Base-by-base conservation (phyloP, 768 basidiomycete species). In the Boletus eberwhitei region DNA sequence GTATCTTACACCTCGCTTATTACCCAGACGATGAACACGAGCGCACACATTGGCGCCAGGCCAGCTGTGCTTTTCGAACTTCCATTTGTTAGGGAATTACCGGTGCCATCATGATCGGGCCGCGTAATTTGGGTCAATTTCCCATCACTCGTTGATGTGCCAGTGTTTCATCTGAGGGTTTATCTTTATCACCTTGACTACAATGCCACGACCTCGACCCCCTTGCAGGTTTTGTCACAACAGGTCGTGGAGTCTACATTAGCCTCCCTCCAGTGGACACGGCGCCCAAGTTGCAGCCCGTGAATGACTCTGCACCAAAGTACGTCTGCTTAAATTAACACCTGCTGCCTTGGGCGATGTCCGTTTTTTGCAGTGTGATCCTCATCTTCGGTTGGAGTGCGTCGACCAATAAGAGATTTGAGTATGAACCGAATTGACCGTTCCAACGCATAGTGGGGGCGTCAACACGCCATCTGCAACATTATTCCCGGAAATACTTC, bases 341-440 rank as follows among this genome's bases (percentile, higher is more conserved):
- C 11, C 1, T 35, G 11, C 19, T 34, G 9, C 14, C 21, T 46
- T 40, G n/a, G 31, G 4, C 54, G 26, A 66, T 35, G 7, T 4
- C 48, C 5, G 0, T 6, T 44, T 35, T 38, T n/a, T 19, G 12
- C 41, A 68, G 67, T 12, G 57, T 71, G 8, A 71, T 68, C 44
- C 61, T 68, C 16, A 60, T 68, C 13, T 69, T 68, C n/a, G 69
- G 67, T 22, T 68, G 69, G 67, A 64, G 67, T 68, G 40, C 29
- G 66, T 57, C n/a, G 19, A 17, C 29, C 11, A 5, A 24, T 21
- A 16, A 12, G 16, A 32, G 2, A 2, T 6, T 12, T 8, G n/a
- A 42, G 5, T 32, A 4, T 42, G 13, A 38, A 39, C 26, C 31
- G n/a, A 42, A 56, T 2, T 47, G 31, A 58, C 26, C n/a, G 2